phyloP scores from a whole-genome alignment of 1,284 basidiomycete species.

The Retiboletus fuscus region DNA sequence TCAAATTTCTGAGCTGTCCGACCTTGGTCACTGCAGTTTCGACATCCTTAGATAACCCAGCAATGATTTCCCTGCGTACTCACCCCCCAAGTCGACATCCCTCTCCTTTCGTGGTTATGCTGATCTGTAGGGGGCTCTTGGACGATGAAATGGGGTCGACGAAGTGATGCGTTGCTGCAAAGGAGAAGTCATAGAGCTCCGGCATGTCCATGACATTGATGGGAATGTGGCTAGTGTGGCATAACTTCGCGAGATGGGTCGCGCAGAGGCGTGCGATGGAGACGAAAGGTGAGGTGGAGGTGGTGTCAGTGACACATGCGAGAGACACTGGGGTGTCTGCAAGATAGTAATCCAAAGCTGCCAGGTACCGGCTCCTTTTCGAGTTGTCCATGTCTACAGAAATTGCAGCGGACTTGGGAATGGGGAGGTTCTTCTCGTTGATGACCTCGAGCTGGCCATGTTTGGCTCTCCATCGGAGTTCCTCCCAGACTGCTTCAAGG shows the following conservation, averaged over 20 bases:
- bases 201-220: conserved; percentile 92
- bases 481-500: conserved; percentile 68
- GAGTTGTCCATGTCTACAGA: conserved; percentile 13
- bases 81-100: conserved; percentile 90
- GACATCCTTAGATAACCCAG: conserved; percentile 78
- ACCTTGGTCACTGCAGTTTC: conserved; percentile 85
- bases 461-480: conserved; percentile 74
- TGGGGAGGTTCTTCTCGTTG: conserved; percentile 61
- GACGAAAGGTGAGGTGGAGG: conserved; percentile 31
- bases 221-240: conserved; percentile 72
- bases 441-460: conserved; percentile 67
- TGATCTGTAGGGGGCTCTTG: conserved; percentile 81
- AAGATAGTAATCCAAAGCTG: conserved; percentile 63
- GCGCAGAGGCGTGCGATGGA: conserved; percentile 52
- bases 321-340: conserved; percentile 59
- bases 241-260: conserved; percentile 70
- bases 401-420: background rate
- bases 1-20: conserved; percentile 75
- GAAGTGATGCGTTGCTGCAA: conserved; percentile 90
- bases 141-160: conserved; percentile 57
- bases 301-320: conserved; percentile 72
- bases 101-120: conserved; percentile 91
- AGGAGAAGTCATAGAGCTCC: conserved; percentile 89
- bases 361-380: conserved; percentile 50
- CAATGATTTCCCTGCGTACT: conserved; percentile 85